Conservation (phyloP, 345 rosid genomes). For the Hypericum androsaemum region DNA sequence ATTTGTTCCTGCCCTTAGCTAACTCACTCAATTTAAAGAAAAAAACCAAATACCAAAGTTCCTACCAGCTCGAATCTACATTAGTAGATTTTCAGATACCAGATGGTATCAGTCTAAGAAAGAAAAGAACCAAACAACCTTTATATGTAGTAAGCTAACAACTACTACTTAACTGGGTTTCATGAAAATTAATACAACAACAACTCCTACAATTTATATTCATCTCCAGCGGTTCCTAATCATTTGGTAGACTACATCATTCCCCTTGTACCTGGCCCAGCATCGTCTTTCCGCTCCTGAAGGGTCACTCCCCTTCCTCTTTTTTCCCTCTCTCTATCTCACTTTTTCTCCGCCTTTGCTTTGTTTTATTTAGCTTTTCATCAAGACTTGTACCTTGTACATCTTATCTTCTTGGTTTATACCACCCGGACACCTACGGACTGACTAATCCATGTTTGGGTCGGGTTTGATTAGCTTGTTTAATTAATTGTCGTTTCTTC, state of each 20-base stretch:
- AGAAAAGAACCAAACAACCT: too few species aligned
- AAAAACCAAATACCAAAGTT: background rate
- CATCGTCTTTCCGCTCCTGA: conserved; percentile 20
- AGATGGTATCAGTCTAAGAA: too few species aligned
- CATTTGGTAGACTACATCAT: conserved; percentile 35
- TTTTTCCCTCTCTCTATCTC: background rate
- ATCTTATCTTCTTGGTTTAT: conserved; percentile 8
- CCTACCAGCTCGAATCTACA: background rate
- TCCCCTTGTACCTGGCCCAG: conserved; percentile 35
- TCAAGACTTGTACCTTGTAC: conserved; percentile 16
- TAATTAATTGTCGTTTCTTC: conserved; percentile 16
- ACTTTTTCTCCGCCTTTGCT: conserved; percentile 1
- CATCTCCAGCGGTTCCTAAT: conserved; percentile 14
- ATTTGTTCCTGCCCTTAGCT: conserved; percentile 41
- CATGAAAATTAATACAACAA: too few species aligned
- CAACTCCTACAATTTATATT: too few species aligned
- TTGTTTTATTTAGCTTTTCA: conserved; percentile 27
- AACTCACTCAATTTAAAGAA: conserved; percentile 10
- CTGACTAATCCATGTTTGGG: too few species aligned
- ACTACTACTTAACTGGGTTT: too few species aligned
- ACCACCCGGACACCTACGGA: too few species aligned
- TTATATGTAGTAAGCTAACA: too few species aligned
- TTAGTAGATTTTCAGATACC: background rate
- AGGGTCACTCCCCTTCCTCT: conserved; percentile 14
- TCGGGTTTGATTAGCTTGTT: background rate